Evolutionary conservation across 2,329 filamentous ascomycete genomes (phyloP).

Genomic region (Periglandula ipomoeae): DNA sequence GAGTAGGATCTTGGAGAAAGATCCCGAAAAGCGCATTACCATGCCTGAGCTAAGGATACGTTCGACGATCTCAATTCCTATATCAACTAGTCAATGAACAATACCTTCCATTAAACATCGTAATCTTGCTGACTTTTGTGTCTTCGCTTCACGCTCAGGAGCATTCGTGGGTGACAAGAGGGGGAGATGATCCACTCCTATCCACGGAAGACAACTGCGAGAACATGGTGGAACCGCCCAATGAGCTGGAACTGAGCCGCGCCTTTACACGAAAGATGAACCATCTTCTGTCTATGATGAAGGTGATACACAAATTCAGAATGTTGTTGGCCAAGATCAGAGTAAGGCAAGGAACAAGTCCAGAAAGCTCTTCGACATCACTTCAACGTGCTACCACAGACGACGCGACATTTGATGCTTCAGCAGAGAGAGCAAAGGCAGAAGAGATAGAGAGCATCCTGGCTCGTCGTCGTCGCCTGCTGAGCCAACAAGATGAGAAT

Average conservation of each 20-base stretch:
- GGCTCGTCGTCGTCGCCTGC: constrained; percentile 35
- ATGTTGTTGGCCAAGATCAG: constrained; percentile 43
- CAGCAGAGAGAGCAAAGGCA: constrained; percentile 28
- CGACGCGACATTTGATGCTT: constrained; percentile 12
- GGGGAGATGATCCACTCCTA: constrained; percentile 68
- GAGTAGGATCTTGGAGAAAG: constrained; percentile 66
- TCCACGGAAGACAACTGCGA: constrained; percentile 79
- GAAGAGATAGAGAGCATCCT: constrained; percentile 42
- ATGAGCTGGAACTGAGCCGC: constrained; percentile 79
- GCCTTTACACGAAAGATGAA: constrained; percentile 88
- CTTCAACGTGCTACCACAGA: neutral
- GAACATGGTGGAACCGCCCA: constrained; percentile 71
- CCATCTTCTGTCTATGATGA: constrained; percentile 79
- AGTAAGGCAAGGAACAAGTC: constrained; percentile 11
- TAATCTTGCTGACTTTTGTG: neutral
- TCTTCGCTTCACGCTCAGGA: constrained; percentile 42
- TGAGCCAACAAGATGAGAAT: constrained; percentile 25
- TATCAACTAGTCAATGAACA: too few relatives aligned
- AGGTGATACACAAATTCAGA: constrained; percentile 87
- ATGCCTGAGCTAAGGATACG: constrained; percentile 76
- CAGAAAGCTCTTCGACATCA: neutral
- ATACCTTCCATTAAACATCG: too few relatives aligned
- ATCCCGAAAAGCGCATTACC: constrained; percentile 71
- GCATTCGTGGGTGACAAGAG: constrained; percentile 86
- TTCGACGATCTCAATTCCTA: too few relatives aligned